These are phyloP conservation scores for Madurella fahalii DNA, from an alignment of 2,329 filamentous ascomycete species.

Conservation along the genomic window DNA sequence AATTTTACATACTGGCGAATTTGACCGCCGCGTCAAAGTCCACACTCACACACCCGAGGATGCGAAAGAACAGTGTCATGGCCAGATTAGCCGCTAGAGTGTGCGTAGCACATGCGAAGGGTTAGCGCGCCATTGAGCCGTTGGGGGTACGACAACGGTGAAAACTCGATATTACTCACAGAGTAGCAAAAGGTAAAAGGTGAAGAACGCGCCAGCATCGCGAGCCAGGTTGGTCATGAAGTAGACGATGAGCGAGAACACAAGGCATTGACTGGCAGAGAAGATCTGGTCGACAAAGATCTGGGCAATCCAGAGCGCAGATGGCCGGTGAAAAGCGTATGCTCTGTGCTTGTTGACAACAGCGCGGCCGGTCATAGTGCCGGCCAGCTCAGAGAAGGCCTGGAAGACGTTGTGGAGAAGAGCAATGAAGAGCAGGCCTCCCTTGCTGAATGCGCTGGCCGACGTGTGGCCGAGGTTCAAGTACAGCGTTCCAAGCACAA, in stretches of 20 bases:
- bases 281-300: slow-evolving; percentile 76
- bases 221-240: slow-evolving; percentile 69
- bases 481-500: slow-evolving; percentile 77
- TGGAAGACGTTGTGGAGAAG: slow-evolving; percentile 86
- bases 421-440: slow-evolving; percentile 74
- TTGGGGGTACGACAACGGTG: too few species aligned
- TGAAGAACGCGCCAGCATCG: slow-evolving; percentile 75
- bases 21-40: slow-evolving; percentile 86
- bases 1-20: slow-evolving; percentile 49
- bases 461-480: slow-evolving; percentile 62
- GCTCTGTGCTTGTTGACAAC: slow-evolving; percentile 82
- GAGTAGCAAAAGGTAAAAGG: slow-evolving; percentile 67
- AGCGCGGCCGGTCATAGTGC: slow-evolving; percentile 69
- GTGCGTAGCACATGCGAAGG: too few species aligned
- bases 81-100: slow-evolving; percentile 53
- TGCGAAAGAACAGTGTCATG: slow-evolving; percentile 76
- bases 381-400: slow-evolving; percentile 72
- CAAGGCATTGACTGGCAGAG: slow-evolving; percentile 62
- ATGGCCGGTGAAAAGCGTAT: slow-evolving; percentile 78
- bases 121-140: too few species aligned
- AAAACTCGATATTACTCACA: slow-evolving; percentile 20
- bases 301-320: slow-evolving; percentile 77
- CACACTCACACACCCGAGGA: slow-evolving; percentile 68
- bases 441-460: slow-evolving; percentile 73
- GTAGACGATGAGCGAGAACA: slow-evolving; percentile 73